Conservation (phyloP, 768 basidiomycete species). For the Lactarius sanguifluus region DNA sequence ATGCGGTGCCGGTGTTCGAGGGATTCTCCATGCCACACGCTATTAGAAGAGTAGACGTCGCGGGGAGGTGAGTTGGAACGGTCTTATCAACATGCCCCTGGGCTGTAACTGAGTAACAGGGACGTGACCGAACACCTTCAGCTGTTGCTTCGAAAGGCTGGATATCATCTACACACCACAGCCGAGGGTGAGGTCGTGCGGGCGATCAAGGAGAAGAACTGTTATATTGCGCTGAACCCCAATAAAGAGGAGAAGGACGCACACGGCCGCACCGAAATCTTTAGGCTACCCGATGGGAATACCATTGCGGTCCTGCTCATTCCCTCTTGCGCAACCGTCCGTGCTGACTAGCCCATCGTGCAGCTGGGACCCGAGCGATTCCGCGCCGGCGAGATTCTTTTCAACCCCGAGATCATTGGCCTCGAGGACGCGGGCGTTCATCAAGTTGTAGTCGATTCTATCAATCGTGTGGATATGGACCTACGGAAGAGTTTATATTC, state of each 20-base stretch:
- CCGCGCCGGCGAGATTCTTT: conserved; percentile 95
- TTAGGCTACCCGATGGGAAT: conserved; percentile 93
- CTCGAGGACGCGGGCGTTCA: conserved; percentile 97
- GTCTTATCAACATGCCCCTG: conserved; percentile 8
- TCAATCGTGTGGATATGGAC: conserved; percentile 94
- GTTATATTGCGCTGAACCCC: conserved; percentile 91
- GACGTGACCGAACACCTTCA: conserved; percentile 98
- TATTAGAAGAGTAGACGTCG: conserved; percentile 92
- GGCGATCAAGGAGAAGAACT: conserved; percentile 97
- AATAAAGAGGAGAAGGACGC: conserved; percentile 95
- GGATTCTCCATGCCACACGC: conserved; percentile 99
- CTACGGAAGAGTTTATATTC: conserved; percentile 92
- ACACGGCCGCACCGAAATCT: conserved; percentile 76
- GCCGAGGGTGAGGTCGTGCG: conserved; percentile 97
- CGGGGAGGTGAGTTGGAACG: conserved; percentile 68
- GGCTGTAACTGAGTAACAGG: conserved; percentile 42
- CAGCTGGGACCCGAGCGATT: conserved; percentile 95
- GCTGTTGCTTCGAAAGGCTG: conserved; percentile 88
- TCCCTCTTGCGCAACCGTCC: conserved; percentile 21
- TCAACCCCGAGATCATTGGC: conserved; percentile 96
- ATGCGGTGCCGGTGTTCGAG: conserved; percentile 98
- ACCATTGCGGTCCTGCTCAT: conserved; percentile 52
- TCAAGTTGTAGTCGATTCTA: conserved; percentile 98
- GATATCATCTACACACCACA: conserved; percentile 93
- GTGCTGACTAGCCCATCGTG: conserved; percentile 1